Conservation (phyloP, 306 rosid genomes). For the Castanea mollissima region DNA sequence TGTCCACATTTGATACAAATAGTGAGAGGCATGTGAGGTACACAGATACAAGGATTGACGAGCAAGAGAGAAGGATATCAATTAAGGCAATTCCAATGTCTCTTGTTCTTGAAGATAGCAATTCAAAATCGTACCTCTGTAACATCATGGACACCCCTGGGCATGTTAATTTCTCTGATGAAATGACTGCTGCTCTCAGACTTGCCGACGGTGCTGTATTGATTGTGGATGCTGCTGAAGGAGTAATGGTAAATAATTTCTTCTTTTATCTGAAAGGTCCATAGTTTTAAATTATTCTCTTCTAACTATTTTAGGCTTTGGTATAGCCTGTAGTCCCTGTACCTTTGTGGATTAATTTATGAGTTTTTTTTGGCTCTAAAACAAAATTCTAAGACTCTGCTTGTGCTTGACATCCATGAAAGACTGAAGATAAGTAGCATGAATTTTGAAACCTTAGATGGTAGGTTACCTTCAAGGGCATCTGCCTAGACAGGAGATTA, state of each 20-base stretch:
- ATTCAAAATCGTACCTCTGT: slow-evolving; percentile 79
- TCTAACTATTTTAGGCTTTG: background rate
- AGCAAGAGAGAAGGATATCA: slow-evolving; percentile 89
- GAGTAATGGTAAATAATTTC: slow-evolving; percentile 70
- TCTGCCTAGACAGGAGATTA: background rate
- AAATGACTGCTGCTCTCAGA: slow-evolving; percentile 95
- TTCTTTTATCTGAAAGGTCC: background rate
- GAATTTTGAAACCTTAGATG: background rate
- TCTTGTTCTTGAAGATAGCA: slow-evolving; percentile 89
- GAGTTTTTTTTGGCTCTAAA: background rate
- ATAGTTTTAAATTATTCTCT: background rate
- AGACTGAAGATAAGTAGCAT: background rate
- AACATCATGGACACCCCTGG: slow-evolving; percentile 94
- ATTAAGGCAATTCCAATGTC: slow-evolving; percentile 95
- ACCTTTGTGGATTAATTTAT: background rate
- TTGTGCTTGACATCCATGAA: background rate
- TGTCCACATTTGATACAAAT: slow-evolving; percentile 77
- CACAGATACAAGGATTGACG: slow-evolving; percentile 90
- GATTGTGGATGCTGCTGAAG: slow-evolving; percentile 97
- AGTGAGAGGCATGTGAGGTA: slow-evolving; percentile 87
- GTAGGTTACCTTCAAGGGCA: background rate
- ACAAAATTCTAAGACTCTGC: background rate
- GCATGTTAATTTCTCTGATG: slow-evolving; percentile 95
- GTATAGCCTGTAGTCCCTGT: background rate
- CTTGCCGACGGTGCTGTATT: slow-evolving; percentile 93